Evolutionary conservation across 495 filamentous ascomycete genomes (phyloP).

Genomic region (Penicillium pancosmium): DNA sequence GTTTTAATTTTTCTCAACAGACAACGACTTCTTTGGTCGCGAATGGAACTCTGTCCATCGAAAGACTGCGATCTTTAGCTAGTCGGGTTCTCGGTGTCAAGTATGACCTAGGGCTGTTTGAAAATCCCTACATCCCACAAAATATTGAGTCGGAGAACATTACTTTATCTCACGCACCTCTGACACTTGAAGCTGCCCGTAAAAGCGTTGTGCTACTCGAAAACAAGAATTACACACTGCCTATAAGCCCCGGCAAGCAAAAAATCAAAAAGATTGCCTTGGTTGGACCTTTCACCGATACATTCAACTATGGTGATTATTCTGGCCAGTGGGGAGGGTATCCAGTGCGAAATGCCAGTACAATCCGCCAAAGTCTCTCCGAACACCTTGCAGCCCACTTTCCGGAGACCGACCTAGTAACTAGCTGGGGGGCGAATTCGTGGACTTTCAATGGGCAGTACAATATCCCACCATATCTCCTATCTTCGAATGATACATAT

Average conservation of each 20-base stretch:
- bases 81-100: conserved; percentile 11
- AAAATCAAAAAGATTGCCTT: conserved; percentile 5
- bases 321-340: conserved; percentile 43
- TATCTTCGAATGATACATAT: conserved; percentile 34
- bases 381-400: conserved; percentile 26
- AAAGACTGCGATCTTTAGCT: conserved; percentile 3
- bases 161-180: conserved; percentile 11
- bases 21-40: conserved; percentile 3
- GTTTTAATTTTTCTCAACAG: neutral
- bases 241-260: neutral
- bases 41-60: conserved; percentile 3
- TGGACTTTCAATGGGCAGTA: conserved; percentile 48
- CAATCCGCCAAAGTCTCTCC: conserved; percentile 43
- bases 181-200: conserved; percentile 13
- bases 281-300: conserved; percentile 45
- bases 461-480: conserved; percentile 41
- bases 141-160: conserved; percentile 4
- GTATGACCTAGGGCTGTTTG: conserved; percentile 12
- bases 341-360: conserved; percentile 38
- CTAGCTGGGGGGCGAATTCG: conserved; percentile 45
- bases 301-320: conserved; percentile 47
- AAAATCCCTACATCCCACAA: conserved; percentile 12
- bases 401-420: conserved; percentile 32
- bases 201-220: conserved; percentile 14
- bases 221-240: conserved; percentile 12